phyloP scores from a whole-genome alignment of 176 grass and related monocot genomes.

The Pontederia paniculata region DNA sequence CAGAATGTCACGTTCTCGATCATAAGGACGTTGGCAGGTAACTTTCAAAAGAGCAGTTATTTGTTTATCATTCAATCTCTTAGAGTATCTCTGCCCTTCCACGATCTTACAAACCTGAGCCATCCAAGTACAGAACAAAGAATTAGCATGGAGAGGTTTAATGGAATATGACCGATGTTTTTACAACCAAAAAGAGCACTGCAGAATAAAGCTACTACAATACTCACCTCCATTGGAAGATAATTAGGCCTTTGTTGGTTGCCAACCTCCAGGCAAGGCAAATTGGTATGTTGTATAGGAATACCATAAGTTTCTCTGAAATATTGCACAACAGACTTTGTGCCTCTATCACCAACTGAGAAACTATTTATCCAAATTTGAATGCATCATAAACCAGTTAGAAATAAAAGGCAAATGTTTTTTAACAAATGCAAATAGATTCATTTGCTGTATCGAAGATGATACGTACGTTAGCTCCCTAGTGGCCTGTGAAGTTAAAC shows the following conservation, averaged over 20 bases:
- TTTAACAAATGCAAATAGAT: no score
- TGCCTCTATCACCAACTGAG: conserved; percentile 61
- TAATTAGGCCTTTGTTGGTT: conserved; percentile 84
- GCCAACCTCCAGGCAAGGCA: conserved; percentile 74
- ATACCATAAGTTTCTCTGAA: conserved; percentile 93
- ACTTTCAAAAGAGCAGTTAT: conserved; percentile 77
- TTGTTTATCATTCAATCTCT: conserved; percentile 78
- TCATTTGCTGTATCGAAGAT: not conserved
- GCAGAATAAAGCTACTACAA: not conserved
- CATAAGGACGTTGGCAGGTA: conserved; percentile 65
- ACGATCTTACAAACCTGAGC: conserved; percentile 88
- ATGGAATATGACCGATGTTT: not conserved
- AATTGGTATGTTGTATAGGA: conserved; percentile 64
- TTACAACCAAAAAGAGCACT: not conserved
- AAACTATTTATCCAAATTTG: conserved; percentile 29
- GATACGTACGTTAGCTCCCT: conserved; percentile 47
- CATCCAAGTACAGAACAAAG: not conserved
- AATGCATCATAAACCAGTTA: not conserved
- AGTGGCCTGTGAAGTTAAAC: conserved; percentile 67
- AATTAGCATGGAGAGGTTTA: not conserved
- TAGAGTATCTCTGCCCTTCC: conserved; percentile 87
- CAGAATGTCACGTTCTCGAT: conserved; percentile 65
- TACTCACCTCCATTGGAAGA: conserved; percentile 86
- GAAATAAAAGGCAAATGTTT: no score
- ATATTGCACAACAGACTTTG: conserved; percentile 85